Conservation (phyloP, 805 yeast genomes). For the Candida gorgasii region DNA sequence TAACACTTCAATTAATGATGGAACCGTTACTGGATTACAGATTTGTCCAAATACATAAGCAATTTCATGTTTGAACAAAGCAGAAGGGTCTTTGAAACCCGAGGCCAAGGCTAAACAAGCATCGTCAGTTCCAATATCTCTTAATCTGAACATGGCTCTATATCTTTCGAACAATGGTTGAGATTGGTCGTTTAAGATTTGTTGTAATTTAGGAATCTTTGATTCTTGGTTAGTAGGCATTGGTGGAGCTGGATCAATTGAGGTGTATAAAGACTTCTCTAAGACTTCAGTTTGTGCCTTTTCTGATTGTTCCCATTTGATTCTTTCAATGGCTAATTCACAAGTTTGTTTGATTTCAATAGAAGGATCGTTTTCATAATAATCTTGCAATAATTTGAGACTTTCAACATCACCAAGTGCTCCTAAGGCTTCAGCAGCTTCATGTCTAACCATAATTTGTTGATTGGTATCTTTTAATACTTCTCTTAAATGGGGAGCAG, state of each 20-base stretch:
- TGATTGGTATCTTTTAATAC: slow-evolving; percentile 69
- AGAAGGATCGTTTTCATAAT: slow-evolving; percentile 69
- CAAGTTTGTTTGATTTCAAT: slow-evolving; percentile 95
- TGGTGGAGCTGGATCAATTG: slow-evolving; percentile 99
- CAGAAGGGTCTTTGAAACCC: slow-evolving; percentile 88
- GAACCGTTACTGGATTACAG: slow-evolving; percentile 90
- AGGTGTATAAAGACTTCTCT: slow-evolving; percentile 74
- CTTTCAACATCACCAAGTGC: slow-evolving; percentile 86
- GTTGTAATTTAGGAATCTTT: slow-evolving; percentile 64
- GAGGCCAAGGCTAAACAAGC: slow-evolving; percentile 90
- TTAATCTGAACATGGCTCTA: slow-evolving; percentile 96
- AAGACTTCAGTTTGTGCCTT: slow-evolving; percentile 64
- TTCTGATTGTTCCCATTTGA: slow-evolving; percentile 85
- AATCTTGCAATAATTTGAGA: slow-evolving; percentile 62
- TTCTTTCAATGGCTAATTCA: slow-evolving; percentile 93
- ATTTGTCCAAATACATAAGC: slow-evolving; percentile 98
- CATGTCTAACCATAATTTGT: slow-evolving; percentile 97
- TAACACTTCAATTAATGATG: slow-evolving; percentile 79
- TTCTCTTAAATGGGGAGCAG: slow-evolving; percentile 72
- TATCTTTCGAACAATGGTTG: slow-evolving; percentile 89
- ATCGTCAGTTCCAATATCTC: slow-evolving; percentile 92
- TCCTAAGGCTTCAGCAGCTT: slow-evolving; percentile 98
- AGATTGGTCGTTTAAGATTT: slow-evolving; percentile 70
- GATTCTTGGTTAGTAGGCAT: slow-evolving; percentile 58
- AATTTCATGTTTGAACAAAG: slow-evolving; percentile 94